Percentiles rank a stretch among this genome's conserved stretches.
phyloP scores from a whole-genome alignment of 2,329 filamentous ascomycete genomes.

The Xylariaceae sp. region DNA sequence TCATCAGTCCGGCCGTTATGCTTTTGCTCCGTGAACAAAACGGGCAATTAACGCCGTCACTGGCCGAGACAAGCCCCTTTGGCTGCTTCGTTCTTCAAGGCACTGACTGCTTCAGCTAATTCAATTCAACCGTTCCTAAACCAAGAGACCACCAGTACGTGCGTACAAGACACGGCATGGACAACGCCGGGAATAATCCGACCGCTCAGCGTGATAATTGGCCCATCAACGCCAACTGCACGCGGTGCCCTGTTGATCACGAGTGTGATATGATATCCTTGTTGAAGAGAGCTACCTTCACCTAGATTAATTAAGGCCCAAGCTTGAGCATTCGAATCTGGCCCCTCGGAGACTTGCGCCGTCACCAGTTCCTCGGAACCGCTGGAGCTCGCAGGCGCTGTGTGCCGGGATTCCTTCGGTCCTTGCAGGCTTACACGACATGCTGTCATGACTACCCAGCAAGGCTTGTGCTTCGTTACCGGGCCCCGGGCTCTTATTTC shows the following conservation, averaged over 20 bases:
- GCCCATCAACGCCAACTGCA: not conserved
- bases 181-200: slow-evolving; percentile 10
- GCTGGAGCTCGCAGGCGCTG: slow-evolving; percentile 10
- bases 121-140: not conserved
- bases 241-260: slow-evolving; percentile 9
- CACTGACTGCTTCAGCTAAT: not conserved
- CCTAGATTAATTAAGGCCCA: not conserved
- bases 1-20: slow-evolving; percentile 9
- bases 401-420: slow-evolving; percentile 6
- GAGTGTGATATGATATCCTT: slow-evolving; percentile 9
- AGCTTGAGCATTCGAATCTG: not conserved
- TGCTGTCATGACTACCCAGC: slow-evolving; percentile 6
- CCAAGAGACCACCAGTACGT: slow-evolving; percentile 2
- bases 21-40: slow-evolving; percentile 20
- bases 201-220: slow-evolving; percentile 3
- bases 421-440: slow-evolving; percentile 10
- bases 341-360: slow-evolving; percentile 7
- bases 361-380: slow-evolving; percentile 9
- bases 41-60: slow-evolving; percentile 21
- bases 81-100: not conserved
- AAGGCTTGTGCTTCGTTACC: slow-evolving; percentile 11
- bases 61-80: slow-evolving; percentile 6
- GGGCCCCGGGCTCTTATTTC: slow-evolving; percentile 13
- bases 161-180: not conserved
- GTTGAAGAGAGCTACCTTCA: not conserved